Conservation (phyloP, 2,329 filamentous ascomycete genomes). For the Alternaria arbusti region DNA sequence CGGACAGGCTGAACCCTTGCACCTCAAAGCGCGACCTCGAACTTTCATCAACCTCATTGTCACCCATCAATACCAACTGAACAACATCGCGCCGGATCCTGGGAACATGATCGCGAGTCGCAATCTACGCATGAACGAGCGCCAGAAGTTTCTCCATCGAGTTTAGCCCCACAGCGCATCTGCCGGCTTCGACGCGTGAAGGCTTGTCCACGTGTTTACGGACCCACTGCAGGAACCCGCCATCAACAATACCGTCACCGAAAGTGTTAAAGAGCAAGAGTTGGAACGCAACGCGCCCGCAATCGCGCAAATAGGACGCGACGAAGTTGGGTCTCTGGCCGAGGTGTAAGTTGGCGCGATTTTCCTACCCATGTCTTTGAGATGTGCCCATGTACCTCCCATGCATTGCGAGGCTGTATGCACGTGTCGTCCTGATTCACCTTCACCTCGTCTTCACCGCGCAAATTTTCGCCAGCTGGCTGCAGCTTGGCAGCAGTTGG, state of each 20-base stretch:
- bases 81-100: neutral
- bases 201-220: constrained; percentile 34
- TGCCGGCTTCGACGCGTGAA: constrained; percentile 34
- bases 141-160: constrained; percentile 9
- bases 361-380: constrained; percentile 11
- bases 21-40: constrained; percentile 24
- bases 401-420: neutral
- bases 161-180: constrained; percentile 15
- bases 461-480: constrained; percentile 2
- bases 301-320: neutral
- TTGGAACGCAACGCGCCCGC: neutral
- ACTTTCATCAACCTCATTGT: constrained; percentile 20
- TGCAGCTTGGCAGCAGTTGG: neutral
- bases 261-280: constrained; percentile 15
- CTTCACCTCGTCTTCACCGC: constrained; percentile 7
- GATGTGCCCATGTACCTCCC: constrained; percentile 8
- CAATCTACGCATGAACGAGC: constrained; percentile 13
- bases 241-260: constrained; percentile 16
- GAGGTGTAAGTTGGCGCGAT: constrained; percentile 15
- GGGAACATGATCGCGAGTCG: constrained; percentile 27
- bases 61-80: constrained; percentile 15
- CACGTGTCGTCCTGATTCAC: constrained; percentile 6
- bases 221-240: constrained; percentile 16
- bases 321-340: neutral
- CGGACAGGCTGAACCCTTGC: constrained; percentile 20